Evolutionary conservation across 805 yeast species (phyloP).

Genomic region (Sporopachydermia quercuum): DNA sequence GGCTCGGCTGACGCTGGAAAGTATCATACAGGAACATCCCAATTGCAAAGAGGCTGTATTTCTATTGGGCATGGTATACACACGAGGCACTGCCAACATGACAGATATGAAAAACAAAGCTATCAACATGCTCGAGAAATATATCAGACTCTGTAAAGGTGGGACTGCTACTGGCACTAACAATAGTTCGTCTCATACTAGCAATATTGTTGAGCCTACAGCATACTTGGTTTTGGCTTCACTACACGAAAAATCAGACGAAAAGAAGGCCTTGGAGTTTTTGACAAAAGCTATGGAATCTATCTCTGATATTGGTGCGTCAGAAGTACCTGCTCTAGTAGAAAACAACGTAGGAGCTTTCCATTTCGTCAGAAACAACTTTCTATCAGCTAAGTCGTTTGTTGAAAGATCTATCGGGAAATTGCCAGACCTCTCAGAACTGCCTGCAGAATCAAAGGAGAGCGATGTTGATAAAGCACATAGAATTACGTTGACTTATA

Average conservation of each 20-base stretch:
- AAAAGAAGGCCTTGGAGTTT: conserved; percentile 48
- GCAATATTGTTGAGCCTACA: conserved; percentile 41
- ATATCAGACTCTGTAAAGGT: conserved; percentile 45
- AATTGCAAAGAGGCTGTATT: conserved; percentile 61
- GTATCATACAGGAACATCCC: conserved; percentile 47
- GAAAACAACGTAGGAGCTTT: conserved; percentile 79
- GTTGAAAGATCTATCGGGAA: conserved; percentile 33
- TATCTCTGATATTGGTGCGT: conserved; percentile 18
- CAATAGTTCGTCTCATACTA: no score
- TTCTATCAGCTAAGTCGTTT: conserved; percentile 37
- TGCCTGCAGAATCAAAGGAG: conserved; percentile 15
- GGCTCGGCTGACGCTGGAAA: conserved; percentile 75
- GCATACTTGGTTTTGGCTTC: conserved; percentile 58
- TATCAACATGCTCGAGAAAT: conserved; percentile 50
- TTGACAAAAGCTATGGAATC: conserved; percentile 47
- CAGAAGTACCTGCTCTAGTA: conserved; percentile 35
- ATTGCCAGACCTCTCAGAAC: conserved; percentile 10
- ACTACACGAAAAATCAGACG: conserved; percentile 51
- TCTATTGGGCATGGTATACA: conserved; percentile 61
- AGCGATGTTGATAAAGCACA: conserved; percentile 6
- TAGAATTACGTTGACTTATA: conserved; percentile 39
- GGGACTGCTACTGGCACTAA: conserved; percentile 31
- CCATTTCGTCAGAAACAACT: conserved; percentile 49
- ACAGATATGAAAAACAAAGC: conserved; percentile 32
- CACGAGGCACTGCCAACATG: conserved; percentile 13